Evolutionary conservation across 495 filamentous ascomycete genomes (phyloP), one percentile per base, ranked within the genome.

Genomic region (Penicillium cosmopolitanum): DNA sequence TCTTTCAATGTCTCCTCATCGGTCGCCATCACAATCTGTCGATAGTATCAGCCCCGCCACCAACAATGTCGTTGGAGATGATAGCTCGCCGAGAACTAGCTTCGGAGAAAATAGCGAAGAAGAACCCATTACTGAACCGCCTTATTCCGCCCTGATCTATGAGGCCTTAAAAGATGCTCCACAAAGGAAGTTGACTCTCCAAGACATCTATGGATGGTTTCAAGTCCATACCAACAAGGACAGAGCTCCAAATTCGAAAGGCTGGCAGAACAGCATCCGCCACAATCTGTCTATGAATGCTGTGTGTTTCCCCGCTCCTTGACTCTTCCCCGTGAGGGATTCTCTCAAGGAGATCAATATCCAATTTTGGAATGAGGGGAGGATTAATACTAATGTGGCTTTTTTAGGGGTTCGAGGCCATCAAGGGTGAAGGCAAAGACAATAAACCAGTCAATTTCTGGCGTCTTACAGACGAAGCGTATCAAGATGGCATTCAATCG

Each of bases 271-370:
- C 74, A 97, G 93, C 72, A 95, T 98, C 55, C 86, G 95, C 7
- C 95, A 98, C 67, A 98, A 98, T 66, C 77, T 98, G 0, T 97
- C 92, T 12, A 98, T 98, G 95, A 98, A 98, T 67, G 82, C 80
- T 42, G 95, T 97, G 83, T 73, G 90, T 82, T 1, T 34, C 31
- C 25, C 23, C 35, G 38, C 51, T 62, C 10, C 1, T 54, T 35
- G 31, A 28, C 2, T 19, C 51, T 46, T 52, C 55, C 35, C 11
- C 57, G 44, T 47, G 11, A 43, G 40, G 53, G 50, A 46, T 16
- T 34, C 38, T 13, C 33, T 42, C 42, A 5, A 4, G 16, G 42
- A 44, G 4, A 44, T 19, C 42, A 44, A 19, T 4, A 10, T 44
- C 11, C 36, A 40, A 40, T 31, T 31, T 13, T n/a, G 2, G 36